Evolutionary conservation across 2,329 filamentous ascomycete species (phyloP), one percentile per base, ranked within the genome.

Genomic region (Diaporthe vexans): DNA sequence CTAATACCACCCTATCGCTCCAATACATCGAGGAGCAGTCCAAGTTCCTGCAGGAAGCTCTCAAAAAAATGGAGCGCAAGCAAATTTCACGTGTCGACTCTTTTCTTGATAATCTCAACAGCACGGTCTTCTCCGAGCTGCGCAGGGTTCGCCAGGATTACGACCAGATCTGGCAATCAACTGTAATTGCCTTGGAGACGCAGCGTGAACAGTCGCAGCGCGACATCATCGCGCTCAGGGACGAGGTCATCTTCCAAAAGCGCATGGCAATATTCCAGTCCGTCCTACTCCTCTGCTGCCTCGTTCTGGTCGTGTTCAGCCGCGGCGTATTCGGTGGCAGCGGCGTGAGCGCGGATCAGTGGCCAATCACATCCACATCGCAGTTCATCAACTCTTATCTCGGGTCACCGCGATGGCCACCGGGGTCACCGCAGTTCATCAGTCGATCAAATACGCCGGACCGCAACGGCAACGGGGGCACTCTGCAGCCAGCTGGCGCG

Each of bases 11-110:
- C 0, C 88, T 98, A 15, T 98, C 95, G 0, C 87, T 98, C 11
- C 94, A 98, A 79, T 99, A 99, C 80, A 97, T 99, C 75, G 96
- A 98, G 84, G 95, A 98, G 75, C 97, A 98, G 82, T 98, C 96
- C 5, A 93, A 92, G 65, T 95, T 97, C 76, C 87, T 98, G 52
- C 93, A 96, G 61, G 95, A 98, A 77, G 94, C 95, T 0, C 94
- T 98, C 76, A 91, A 91, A 72, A 94, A 94, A 79, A 93, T 97
- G 40, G 96, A 98, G 83, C 95, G 95, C 79, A 92, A 93, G 71
- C 97, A 98, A 81, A 86, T 97, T 21, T 87, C 90, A n/a, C 97
- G 96, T 80, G 94, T 96, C 1, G 92, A 93, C 29, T 87, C 88
- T 1, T 98, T 98, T 80, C 88, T 98, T 19, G 91, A 95, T 75